Conservation (phyloP, 176 grass and related monocot genomes). For the Avena insularis region DNA sequence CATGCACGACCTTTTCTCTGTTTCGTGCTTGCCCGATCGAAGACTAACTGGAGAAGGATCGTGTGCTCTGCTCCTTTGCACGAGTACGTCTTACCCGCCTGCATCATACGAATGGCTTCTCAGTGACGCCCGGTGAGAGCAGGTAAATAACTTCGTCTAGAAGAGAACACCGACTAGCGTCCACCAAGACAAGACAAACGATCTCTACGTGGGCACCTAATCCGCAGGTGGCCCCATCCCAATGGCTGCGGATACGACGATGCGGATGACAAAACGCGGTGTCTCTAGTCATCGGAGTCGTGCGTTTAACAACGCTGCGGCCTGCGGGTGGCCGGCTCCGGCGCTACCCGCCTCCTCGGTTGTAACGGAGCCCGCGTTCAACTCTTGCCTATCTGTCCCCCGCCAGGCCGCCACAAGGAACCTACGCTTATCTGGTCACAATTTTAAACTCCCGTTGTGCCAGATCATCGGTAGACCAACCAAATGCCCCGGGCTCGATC, state of each 20-base stretch:
- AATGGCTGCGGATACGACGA: slow-evolving; percentile 7
- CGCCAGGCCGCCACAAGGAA: neutral
- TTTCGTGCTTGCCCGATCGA: no score
- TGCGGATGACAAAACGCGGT: slow-evolving; percentile 1
- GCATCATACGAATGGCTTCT: no score
- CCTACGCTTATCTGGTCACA: neutral
- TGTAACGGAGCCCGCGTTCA: neutral
- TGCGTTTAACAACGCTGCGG: slow-evolving; percentile 13
- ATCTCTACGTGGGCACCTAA: neutral
- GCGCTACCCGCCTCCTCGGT: slow-evolving; percentile 2
- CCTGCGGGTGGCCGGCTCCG: neutral
- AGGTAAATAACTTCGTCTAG: neutral
- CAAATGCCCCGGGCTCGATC: neutral
- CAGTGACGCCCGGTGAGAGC: neutral
- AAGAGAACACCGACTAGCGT: neutral
- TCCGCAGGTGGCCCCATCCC: neutral
- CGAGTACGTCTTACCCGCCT: no score
- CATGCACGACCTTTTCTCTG: no score
- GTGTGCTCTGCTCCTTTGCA: no score
- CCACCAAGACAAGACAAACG: neutral
- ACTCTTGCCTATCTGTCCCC: neutral
- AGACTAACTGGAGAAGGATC: no score
- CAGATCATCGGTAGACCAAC: neutral
- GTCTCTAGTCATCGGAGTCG: slow-evolving; percentile 3
- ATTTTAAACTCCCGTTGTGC: neutral